phyloP scores from a whole-genome alignment of 257 asterid species.

The Solanum ossicruentum region DNA sequence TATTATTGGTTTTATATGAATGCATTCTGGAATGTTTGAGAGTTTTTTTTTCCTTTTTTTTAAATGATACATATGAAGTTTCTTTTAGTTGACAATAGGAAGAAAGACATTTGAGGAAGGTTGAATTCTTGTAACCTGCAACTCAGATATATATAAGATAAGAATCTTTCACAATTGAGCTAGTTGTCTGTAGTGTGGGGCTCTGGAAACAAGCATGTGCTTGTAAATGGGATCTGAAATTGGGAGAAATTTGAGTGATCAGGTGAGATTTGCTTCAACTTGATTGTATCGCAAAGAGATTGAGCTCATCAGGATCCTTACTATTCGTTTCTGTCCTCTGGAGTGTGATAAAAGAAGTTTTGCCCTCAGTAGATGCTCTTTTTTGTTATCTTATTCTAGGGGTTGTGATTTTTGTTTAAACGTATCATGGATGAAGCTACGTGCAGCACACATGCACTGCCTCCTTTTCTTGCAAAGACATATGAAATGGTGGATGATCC shows the following conservation, averaged over 20 bases:
- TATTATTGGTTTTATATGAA: not conserved
- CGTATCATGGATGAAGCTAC: too few relatives aligned
- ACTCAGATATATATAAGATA: not conserved
- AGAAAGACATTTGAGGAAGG: not conserved
- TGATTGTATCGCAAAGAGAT: not conserved
- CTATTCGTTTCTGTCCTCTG: too few relatives aligned
- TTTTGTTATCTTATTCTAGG: too few relatives aligned
- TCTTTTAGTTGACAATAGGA: not conserved
- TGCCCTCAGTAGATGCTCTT: too few relatives aligned
- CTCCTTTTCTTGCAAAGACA: too few relatives aligned
- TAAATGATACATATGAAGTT: not conserved
- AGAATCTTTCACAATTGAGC: not conserved
- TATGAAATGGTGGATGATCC: too few relatives aligned
- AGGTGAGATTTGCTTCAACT: not conserved
- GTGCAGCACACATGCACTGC: too few relatives aligned
- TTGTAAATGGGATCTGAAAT: not conserved
- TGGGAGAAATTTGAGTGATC: not conserved
- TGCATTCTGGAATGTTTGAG: not conserved
- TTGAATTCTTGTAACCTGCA: not conserved
- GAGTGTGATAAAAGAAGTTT: too few relatives aligned
- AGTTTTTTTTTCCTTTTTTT: not conserved
- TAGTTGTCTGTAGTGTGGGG: not conserved
- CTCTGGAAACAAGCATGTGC: not conserved
- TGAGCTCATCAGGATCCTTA: not conserved
- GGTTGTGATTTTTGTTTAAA: too few relatives aligned